Base-by-base conservation (phyloP, 345 rosid species). In the Eucalyptus paniculata region DNA sequence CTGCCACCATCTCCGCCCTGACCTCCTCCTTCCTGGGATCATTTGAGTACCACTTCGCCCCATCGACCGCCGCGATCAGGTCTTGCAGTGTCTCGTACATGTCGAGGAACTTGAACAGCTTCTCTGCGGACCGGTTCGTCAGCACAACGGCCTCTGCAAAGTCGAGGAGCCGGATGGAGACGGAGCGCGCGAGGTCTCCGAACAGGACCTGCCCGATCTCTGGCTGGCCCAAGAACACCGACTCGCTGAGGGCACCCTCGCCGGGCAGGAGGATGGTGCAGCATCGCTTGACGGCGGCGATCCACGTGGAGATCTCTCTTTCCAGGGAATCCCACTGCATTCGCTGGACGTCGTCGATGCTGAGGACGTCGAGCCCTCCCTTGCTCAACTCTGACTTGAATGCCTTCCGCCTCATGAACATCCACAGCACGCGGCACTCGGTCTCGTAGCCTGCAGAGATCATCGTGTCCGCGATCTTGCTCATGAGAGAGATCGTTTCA, bases 101-200 rank as follows among this genome's bases (percentile, higher is more conserved):
- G 89, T 97, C 99, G 1, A 97, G 92, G 72, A 96, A 94, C 91
- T 97, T 97, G 91, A 97, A 97, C 17, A 97, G 92, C 86, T 94
- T 97, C 94, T 96, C 98, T 7, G 97, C 89, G 0, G 99, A 95
- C 2, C 94, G 90, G 88, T 94, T 95, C 44, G 98, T 93, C 89
- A 95, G 89, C 24, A 94, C 95, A 5, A 96, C 91, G 6, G 96
- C 99, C 49, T 94, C 96, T 0, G 95, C 93, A 60, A 97, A 95
- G 77, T 93, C 94, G 12, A 97, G 96, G 49, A 96, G 91, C 88
- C 93, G 94, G 51, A 93, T 86, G 16, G 92, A 90, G 6, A 97
- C 93, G 14, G 94, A 91, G 21, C 93, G 88, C 8, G 91, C 87
- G 10, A 96, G 93, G 62, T 94, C 92, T n/a, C 91, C 88, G 93